Conservation (phyloP, 2,329 filamentous ascomycete genomes). For the Parascedosporium putredinis region DNA sequence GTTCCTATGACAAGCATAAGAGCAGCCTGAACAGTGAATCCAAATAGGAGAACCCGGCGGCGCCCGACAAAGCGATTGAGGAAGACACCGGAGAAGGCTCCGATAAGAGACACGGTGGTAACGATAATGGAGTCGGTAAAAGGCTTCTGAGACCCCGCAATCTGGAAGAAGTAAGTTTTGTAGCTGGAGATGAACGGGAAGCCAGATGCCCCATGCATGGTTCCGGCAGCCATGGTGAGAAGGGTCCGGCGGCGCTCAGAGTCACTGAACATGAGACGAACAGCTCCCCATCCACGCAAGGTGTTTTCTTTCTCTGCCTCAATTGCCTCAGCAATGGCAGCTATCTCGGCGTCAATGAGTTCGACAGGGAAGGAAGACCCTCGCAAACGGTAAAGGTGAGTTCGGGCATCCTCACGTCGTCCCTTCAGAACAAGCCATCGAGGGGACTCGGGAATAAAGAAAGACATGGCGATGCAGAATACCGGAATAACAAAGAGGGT, state of each 20-base stretch:
- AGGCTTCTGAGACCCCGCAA: conserved; percentile 9
- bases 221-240: conserved; percentile 8
- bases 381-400: conserved; percentile 5
- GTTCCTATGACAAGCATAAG: conserved; percentile 10
- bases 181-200: conserved; percentile 10
- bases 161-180: conserved; percentile 11
- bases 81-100: conserved; percentile 9
- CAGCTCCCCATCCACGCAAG: conserved; percentile 7
- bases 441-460: neutral
- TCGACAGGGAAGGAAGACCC: conserved; percentile 6
- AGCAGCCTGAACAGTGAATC: conserved; percentile 7
- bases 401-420: neutral
- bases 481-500: conserved; percentile 5
- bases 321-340: conserved; percentile 8
- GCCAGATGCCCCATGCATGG: conserved; percentile 9
- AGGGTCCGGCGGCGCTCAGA: conserved; percentile 11
- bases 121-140: conserved; percentile 10
- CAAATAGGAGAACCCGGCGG: conserved; percentile 7
- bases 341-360: conserved; percentile 7
- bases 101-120: conserved; percentile 9
- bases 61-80: conserved; percentile 9
- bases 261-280: conserved; percentile 9
- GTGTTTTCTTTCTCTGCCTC: conserved; percentile 9
- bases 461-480: conserved; percentile 1
- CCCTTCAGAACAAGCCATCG: neutral